These are phyloP conservation scores for Acanthochlamys bracteata DNA, from an alignment of 106 monocot species.

Conservation along the genomic window DNA sequence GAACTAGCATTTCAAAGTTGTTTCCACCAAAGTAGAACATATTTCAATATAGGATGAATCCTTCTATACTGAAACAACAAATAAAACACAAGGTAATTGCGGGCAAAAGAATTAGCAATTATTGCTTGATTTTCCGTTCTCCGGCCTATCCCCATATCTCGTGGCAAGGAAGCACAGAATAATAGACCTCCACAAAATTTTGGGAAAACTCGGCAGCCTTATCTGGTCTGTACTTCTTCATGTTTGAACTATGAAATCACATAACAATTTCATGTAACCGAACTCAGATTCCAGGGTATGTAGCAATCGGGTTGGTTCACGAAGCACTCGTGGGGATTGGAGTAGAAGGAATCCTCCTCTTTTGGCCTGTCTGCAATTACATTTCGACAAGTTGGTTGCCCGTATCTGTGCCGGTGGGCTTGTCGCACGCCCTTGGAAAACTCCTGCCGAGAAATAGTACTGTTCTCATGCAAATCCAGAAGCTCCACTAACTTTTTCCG, in stretches of 20 bases:
- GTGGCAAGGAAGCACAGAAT: too few species aligned
- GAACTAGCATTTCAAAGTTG: too few species aligned
- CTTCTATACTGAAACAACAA: too few species aligned
- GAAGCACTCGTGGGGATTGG: constrained; percentile 61
- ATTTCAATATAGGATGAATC: too few species aligned
- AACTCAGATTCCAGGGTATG: not conserved
- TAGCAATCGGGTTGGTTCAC: constrained; percentile 18
- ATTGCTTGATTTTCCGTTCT: too few species aligned
- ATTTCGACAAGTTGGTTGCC: constrained; percentile 34
- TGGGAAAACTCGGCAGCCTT: too few species aligned
- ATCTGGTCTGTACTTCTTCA: too few species aligned
- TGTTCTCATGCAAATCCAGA: constrained; percentile 45
- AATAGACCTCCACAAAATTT: too few species aligned
- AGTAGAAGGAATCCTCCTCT: constrained; percentile 73
- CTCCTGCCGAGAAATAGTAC: constrained; percentile 46
- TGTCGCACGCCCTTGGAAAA: constrained; percentile 28
- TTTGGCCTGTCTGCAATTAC: constrained; percentile 41
- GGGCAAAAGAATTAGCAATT: too few species aligned
- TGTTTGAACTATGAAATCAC: not conserved
- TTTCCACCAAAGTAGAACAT: too few species aligned
- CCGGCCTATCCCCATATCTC: too few species aligned
- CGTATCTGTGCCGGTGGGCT: constrained; percentile 24
- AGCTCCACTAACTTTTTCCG: constrained; percentile 47
- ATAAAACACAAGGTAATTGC: too few species aligned
- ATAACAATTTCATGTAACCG: not conserved